These are phyloP conservation scores for Wallemia ichthyophaga DNA, from an alignment of 1,284 basidiomycete genomes.

Conservation along the genomic window DNA sequence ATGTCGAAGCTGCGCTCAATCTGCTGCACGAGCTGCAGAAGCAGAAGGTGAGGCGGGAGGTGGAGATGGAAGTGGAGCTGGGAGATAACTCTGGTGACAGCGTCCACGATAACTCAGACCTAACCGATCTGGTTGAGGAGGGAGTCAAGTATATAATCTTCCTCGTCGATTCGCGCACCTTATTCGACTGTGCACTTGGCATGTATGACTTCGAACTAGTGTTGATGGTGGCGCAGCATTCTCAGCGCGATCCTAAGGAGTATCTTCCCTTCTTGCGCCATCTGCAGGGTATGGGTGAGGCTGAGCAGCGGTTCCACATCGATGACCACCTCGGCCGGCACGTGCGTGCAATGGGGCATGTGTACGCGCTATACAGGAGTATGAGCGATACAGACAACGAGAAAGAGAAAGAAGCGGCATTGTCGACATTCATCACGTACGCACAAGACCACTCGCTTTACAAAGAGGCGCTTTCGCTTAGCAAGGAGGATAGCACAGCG, in stretches of 20 bases:
- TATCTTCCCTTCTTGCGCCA: constrained; percentile 89
- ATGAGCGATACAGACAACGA: too few species aligned
- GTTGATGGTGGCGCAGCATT: constrained; percentile 82
- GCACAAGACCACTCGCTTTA: constrained; percentile 50
- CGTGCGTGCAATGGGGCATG: constrained; percentile 40
- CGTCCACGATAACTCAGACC: constrained; percentile 41
- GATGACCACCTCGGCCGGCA: constrained; percentile 68
- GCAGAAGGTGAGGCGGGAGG: too few species aligned
- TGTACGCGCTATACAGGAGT: too few species aligned
- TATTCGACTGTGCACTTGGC: constrained; percentile 81
- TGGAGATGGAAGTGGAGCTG: too few species aligned
- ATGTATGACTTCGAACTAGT: constrained; percentile 97
- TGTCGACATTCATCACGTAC: constrained; percentile 49
- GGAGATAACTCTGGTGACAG: too few species aligned
- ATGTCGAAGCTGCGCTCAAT: constrained; percentile 55
- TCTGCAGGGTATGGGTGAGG: constrained; percentile 42
- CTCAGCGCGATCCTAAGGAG: constrained; percentile 93
- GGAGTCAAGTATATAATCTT: constrained; percentile 98
- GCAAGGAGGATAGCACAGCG: constrained; percentile 27
- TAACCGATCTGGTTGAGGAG: constrained; percentile 57
- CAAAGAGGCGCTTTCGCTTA: constrained; percentile 37
- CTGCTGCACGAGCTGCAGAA: constrained; percentile 50
- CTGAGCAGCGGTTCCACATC: constrained; percentile 67
- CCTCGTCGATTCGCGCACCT: constrained; percentile 65
- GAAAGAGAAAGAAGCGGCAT: too few species aligned